Percentiles rank a stretch among this genome's conserved stretches.
phyloP scores from a whole-genome alignment of 2,329 filamentous ascomycete species.

The Arthrobotrys entomopaga region DNA sequence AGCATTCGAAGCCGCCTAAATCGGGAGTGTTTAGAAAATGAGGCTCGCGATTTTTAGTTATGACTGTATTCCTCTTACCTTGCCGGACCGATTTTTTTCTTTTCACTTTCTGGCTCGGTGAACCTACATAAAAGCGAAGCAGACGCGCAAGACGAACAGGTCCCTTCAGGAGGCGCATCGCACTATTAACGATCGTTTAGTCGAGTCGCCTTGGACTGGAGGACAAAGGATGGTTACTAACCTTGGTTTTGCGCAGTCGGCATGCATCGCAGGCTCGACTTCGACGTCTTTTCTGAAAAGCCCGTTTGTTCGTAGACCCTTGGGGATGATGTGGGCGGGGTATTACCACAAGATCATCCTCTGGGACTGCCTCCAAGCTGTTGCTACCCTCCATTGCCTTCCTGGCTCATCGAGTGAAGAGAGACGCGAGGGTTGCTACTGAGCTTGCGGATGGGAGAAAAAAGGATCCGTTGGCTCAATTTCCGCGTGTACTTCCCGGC shows the following conservation, averaged over 20 bases:
- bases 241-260: conserved; percentile 59
- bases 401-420: conserved; percentile 5
- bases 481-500: not conserved
- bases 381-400: conserved; percentile 30
- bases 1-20: conserved; percentile 58
- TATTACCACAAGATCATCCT: conserved; percentile 54
- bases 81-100: conserved; percentile 58
- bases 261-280: conserved; percentile 59
- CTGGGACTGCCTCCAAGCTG: conserved; percentile 43
- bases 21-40: conserved; percentile 17
- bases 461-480: not conserved
- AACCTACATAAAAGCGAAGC: conserved; percentile 59
- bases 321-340: conserved; percentile 44
- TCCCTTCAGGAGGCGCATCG: conserved; percentile 59
- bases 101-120: conserved; percentile 57
- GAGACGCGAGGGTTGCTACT: not conserved
- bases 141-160: conserved; percentile 58
- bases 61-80: conserved; percentile 49
- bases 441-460: not conserved
- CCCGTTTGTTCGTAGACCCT: conserved; percentile 54
- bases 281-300: conserved; percentile 58
- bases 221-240: conserved; percentile 33
- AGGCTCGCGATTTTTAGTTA: not conserved
- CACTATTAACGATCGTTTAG: conserved; percentile 53
- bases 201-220: not conserved